phyloP scores from a whole-genome alignment of 345 rosid species.

The Dipteronia dyeriana region DNA sequence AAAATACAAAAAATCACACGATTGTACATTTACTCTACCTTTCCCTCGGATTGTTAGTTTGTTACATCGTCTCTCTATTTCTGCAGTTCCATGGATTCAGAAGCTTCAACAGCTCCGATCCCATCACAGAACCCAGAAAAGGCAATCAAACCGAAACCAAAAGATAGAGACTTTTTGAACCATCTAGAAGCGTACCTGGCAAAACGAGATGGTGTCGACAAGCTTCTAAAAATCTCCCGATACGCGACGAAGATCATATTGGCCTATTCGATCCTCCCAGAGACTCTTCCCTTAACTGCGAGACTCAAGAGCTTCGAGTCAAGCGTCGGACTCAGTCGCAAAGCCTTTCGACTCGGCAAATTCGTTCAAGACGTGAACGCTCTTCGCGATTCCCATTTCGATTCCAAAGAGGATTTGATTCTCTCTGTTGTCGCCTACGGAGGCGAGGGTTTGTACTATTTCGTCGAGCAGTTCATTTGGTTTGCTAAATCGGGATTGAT shows the following conservation, averaged over 20 bases:
- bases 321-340: conserved; percentile 92
- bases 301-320: conserved; percentile 85
- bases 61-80: background rate
- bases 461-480: conserved; percentile 88
- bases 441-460: conserved; percentile 83
- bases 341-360: conserved; percentile 94
- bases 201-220: conserved; percentile 88
- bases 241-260: conserved; percentile 85
- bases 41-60: background rate
- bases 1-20: too few relatives aligned
- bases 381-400: conserved; percentile 49
- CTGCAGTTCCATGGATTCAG: conserved; percentile 37
- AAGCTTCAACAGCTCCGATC: conserved; percentile 19
- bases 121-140: conserved; percentile 5
- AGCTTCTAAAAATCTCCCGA: conserved; percentile 85
- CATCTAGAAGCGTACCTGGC: conserved; percentile 80
- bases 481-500: conserved; percentile 80
- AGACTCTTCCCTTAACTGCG: conserved; percentile 34
- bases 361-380: conserved; percentile 87
- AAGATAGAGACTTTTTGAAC: conserved; percentile 54
- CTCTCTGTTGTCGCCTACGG: conserved; percentile 66
- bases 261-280: conserved; percentile 59
- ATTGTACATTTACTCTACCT: background rate
- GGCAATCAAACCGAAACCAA: conserved; percentile 17
- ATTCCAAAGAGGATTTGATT: conserved; percentile 43